Percentiles rank a stretch among this genome's conserved stretches.
Conservation (phyloP, 129 eudicot species). For the Flaveria brownii region DNA sequence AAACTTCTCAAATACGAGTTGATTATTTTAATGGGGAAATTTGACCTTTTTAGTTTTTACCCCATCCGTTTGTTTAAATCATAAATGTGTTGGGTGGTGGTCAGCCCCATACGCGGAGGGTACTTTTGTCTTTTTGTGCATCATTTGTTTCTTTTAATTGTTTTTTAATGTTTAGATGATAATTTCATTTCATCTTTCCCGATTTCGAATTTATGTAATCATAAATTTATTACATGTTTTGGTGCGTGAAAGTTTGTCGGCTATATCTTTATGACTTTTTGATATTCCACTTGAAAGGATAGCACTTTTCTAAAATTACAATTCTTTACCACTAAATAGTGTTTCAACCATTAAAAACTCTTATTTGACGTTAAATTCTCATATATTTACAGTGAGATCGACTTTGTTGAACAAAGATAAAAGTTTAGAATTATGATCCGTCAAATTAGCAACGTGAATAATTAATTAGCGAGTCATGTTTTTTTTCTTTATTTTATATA, state of each 20-base stretch:
- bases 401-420: no score
- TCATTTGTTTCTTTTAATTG: not conserved
- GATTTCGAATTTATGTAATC: slow-evolving; percentile 4
- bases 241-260: slow-evolving; percentile 44
- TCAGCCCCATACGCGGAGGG: slow-evolving; percentile 25
- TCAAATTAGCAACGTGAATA: no score
- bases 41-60: slow-evolving; percentile 28
- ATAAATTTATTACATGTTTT: slow-evolving; percentile 22
- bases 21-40: slow-evolving; percentile 14
- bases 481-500: no score
- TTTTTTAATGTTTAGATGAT: not conserved
- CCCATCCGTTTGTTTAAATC: not conserved
- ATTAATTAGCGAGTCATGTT: no score
- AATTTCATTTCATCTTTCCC: not conserved
- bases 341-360: no score
- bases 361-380: no score
- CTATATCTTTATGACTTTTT: slow-evolving; percentile 24
- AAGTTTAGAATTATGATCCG: no score
- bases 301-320: not conserved
- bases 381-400: not conserved
- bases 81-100: slow-evolving; percentile 1
- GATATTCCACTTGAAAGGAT: not conserved
- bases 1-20: slow-evolving; percentile 23
- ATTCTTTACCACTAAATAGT: no score
- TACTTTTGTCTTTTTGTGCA: slow-evolving; percentile 20